phyloP scores from a whole-genome alignment of 139 green algal species.

The Pseudopediastrum boryanum region DNA sequence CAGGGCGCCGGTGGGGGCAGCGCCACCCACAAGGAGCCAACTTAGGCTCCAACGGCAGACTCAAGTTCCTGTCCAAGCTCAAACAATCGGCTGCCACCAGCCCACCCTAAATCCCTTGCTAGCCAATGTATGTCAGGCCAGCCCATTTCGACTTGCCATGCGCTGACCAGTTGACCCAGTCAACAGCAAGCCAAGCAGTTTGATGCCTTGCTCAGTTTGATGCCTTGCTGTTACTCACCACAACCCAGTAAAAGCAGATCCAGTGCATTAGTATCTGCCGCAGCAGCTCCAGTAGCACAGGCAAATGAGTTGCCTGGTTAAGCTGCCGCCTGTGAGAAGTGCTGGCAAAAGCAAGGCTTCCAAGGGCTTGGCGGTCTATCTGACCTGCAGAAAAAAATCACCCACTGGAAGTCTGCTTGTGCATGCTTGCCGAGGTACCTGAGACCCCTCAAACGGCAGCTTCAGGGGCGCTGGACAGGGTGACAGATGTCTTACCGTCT shows the following conservation, averaged over 20 bases:
- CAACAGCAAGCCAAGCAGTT: too few species aligned
- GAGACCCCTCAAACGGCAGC: not conserved
- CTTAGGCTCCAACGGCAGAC: too few species aligned
- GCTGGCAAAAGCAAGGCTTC: slow-evolving; percentile 69
- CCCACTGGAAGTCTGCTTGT: not conserved
- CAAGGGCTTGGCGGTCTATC: slow-evolving; percentile 71
- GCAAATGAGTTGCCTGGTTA: slow-evolving; percentile 76
- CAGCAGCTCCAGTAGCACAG: slow-evolving; percentile 59
- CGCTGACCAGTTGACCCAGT: too few species aligned
- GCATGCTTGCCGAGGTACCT: not conserved
- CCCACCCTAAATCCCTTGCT: too few species aligned
- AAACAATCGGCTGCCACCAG: too few species aligned
- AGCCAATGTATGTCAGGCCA: too few species aligned
- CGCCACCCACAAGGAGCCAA: too few species aligned
- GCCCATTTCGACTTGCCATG: too few species aligned
- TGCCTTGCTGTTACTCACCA: slow-evolving; percentile 42
- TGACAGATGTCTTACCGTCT: slow-evolving; percentile 44
- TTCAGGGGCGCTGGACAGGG: not conserved
- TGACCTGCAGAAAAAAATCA: slow-evolving; percentile 48
- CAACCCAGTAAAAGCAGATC: slow-evolving; percentile 45
- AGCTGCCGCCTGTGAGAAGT: slow-evolving; percentile 50
- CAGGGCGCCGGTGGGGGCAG: too few species aligned
- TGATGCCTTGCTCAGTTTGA: not conserved
- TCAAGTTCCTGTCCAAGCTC: too few species aligned
- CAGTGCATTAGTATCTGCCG: slow-evolving; percentile 53